These are phyloP conservation scores for Citeromyces matritensis DNA, from an alignment of 805 yeast genomes.

Conservation along the genomic window DNA sequence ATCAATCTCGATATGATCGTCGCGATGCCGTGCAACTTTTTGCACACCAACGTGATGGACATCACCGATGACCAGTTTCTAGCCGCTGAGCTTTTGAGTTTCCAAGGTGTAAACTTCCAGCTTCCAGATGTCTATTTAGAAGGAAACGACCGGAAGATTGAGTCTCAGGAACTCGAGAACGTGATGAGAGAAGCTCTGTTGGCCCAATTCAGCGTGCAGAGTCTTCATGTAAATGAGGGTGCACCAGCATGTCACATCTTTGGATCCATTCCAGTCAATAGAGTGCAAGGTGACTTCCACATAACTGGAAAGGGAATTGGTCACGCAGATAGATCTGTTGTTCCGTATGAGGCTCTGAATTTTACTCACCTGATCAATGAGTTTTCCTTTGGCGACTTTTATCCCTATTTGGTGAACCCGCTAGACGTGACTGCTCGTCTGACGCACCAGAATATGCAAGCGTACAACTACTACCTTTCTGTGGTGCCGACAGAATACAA, in stretches of 20 bases:
- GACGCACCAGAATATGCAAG: constrained; percentile 30
- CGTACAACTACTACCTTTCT: constrained; percentile 52
- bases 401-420: constrained; percentile 79
- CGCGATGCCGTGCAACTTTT: constrained; percentile 66
- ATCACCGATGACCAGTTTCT: constrained; percentile 61
- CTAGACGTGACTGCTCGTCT: constrained; percentile 59
- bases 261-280: constrained; percentile 73
- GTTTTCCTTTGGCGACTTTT: constrained; percentile 82
- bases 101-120: constrained; percentile 47
- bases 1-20: constrained; percentile 73
- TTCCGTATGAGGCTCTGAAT: constrained; percentile 39
- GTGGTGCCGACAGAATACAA: constrained; percentile 76
- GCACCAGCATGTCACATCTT: constrained; percentile 77
- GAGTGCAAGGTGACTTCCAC: constrained; percentile 75
- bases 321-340: constrained; percentile 30
- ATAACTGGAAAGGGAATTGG: constrained; percentile 70
- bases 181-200: constrained; percentile 49
- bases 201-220: constrained; percentile 41
- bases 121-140: constrained; percentile 34
- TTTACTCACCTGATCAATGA: constrained; percentile 79
- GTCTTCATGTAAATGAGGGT: constrained; percentile 28
- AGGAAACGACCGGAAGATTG: constrained; percentile 25
- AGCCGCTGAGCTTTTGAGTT: constrained; percentile 62
- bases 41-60: constrained; percentile 70
- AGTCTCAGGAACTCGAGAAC: constrained; percentile 33